Evolutionary conservation across 2,329 filamentous ascomycete genomes (phyloP).

Genomic region (Lasiodiplodia citricola): DNA sequence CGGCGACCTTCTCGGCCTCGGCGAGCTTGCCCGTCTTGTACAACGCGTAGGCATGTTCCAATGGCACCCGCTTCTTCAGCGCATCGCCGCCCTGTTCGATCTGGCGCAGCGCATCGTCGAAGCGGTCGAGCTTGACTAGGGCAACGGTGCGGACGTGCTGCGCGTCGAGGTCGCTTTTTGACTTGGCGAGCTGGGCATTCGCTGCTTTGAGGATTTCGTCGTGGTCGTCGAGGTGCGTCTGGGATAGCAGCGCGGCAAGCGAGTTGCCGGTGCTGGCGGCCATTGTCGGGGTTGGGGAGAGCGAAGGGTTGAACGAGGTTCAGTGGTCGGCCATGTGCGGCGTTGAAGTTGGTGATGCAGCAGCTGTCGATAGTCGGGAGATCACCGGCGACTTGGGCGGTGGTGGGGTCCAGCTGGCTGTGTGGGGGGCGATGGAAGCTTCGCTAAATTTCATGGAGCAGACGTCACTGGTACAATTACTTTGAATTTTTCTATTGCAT

Average conservation of each 20-base stretch:
- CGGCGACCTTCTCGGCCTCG: constrained; percentile 64
- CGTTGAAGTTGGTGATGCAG: constrained; percentile 17
- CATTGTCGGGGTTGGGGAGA: constrained; percentile 35
- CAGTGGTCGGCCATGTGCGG: constrained; percentile 20
- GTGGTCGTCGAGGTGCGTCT: constrained; percentile 67
- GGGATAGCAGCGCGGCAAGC: constrained; percentile 62
- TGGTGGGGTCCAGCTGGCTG: constrained; percentile 11
- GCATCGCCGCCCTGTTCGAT: constrained; percentile 67
- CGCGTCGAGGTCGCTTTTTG: constrained; percentile 64
- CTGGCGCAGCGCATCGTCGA: constrained; percentile 74
- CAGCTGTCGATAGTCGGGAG: constrained; percentile 17
- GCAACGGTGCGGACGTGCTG: constrained; percentile 75
- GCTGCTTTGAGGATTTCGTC: constrained; percentile 72
- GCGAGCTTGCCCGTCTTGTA: constrained; percentile 77
- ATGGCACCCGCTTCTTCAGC: constrained; percentile 64
- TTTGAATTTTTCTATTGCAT: neutral
- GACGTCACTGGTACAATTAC: constrained; percentile 14
- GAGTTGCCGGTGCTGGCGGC: constrained; percentile 49
- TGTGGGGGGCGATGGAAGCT: constrained; percentile 1
- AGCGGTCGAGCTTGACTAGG: constrained; percentile 81
- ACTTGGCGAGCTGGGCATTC: constrained; percentile 61
- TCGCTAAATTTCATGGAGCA: constrained; percentile 10
- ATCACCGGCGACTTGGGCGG: constrained; percentile 8
- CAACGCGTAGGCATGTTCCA: constrained; percentile 81
- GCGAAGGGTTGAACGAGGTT: neutral